Base-by-base conservation (phyloP, 495 filamentous ascomycete species). In the Penicillium ochrochloron region DNA sequence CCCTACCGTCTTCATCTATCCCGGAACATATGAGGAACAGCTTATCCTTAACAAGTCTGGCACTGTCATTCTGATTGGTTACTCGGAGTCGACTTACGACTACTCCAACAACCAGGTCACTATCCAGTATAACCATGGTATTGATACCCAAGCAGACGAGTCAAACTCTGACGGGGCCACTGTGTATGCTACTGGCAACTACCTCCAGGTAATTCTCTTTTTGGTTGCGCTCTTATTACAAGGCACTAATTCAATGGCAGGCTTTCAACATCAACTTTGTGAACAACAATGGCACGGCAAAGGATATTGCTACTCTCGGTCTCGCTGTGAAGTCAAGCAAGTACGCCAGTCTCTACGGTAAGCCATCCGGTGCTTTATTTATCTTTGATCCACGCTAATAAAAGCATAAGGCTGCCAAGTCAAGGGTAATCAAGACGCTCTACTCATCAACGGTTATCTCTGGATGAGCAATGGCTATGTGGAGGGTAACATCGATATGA, bases 401-500 rank as follows among this genome's bases (percentile, higher is more conserved):
- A 35, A 11, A 8, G 1, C 2, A 3, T 37, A 14, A 60, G 63
- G 63, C 19, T 66, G 64, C 34, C 64, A 66, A 15, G 64, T 66
- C 5, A 62, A n/a, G 44, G 59, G 64, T 44, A 62, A 62, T 54
- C 59, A 62, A 37, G 60, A 66, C 35, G 55, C 64, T 0, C 35
- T 66, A 33, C 33, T 66, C 33, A 59, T 66, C 29, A 66, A 66
- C 21, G 64, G 64, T 19, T 59, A 62, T 10, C 23, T 66, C 9
- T 66, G 44, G 33, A 62, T 59, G 59, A 53, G 42, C 6, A 62
- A 62, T 34, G 55, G 59, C n/a, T 66, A 62, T 31, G 59, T 65
- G 9, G 54, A 66, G 39, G 64, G 64, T 23, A 62, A 66, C 25
- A 62, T 62, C 29, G 64, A 66, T 46, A 66, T 66, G 64, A 66